phyloP scores from a whole-genome alignment of 768 basidiomycete species.

The Xanthoconium stramineum region DNA sequence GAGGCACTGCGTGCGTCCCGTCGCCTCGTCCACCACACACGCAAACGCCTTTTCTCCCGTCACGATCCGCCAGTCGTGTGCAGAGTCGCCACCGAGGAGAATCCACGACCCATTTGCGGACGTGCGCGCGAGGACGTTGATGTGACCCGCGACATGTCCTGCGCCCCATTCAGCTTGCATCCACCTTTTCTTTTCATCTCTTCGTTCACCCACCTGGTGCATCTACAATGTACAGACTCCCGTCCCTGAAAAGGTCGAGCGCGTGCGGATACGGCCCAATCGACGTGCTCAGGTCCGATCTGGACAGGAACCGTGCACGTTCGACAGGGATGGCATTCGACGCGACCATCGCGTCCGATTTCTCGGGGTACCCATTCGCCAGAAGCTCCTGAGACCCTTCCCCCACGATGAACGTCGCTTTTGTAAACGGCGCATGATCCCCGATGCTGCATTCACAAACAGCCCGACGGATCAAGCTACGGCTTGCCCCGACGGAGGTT shows the following conservation, averaged over 20 bases:
- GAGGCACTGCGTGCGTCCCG: conserved; percentile 32
- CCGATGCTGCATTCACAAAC: conserved; percentile 33
- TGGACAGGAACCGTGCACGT: too few species aligned
- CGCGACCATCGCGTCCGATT: neutral
- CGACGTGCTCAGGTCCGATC: conserved; percentile 28
- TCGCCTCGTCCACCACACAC: conserved; percentile 17
- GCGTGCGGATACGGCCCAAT: conserved; percentile 15
- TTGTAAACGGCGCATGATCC: conserved; percentile 43
- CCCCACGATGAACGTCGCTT: conserved; percentile 45
- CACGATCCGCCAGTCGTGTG: conserved; percentile 45
- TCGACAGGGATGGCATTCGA: too few species aligned
- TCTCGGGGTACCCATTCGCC: conserved; percentile 35
- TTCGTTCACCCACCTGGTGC: conserved; percentile 21
- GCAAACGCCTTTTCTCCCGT: conserved; percentile 40
- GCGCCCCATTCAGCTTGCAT: conserved; percentile 13
- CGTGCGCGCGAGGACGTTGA: too few species aligned
- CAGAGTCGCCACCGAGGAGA: conserved; percentile 45
- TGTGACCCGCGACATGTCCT: too few species aligned
- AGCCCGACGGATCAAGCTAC: neutral
- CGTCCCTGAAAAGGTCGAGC: too few species aligned
- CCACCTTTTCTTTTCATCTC: too few species aligned
- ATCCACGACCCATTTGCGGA: too few species aligned
- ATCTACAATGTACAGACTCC: too few species aligned
- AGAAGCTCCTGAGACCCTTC: conserved; percentile 36
- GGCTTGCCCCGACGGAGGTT: neutral